Percentiles rank a stretch among this genome's conserved stretches.
These are phyloP conservation scores for Ceratocystis alfenasii DNA, from an alignment of 2,329 filamentous ascomycete species.

Conservation along the genomic window DNA sequence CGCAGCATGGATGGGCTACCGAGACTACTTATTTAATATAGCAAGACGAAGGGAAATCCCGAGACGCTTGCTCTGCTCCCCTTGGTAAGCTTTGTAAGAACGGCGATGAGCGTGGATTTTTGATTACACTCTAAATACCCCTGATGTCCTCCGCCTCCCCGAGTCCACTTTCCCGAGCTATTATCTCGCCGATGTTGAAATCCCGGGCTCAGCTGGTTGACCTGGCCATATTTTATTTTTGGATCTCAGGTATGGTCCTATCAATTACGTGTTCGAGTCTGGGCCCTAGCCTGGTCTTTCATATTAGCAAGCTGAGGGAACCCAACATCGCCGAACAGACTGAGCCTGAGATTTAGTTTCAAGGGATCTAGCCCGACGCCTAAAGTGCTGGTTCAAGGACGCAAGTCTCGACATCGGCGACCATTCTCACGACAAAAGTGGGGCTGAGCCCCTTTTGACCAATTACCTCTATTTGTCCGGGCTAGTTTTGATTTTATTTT, in stretches of 20 bases:
- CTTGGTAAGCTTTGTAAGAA: neutral
- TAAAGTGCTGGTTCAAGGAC: neutral
- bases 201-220: neutral
- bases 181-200: neutral
- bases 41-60: neutral
- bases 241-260: too few relatives aligned
- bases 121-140: neutral
- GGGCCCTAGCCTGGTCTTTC: too few relatives aligned
- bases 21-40: neutral
- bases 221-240: too few relatives aligned
- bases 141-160: neutral
- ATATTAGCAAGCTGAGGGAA: too few relatives aligned
- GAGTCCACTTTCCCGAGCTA: neutral
- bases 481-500: neutral
- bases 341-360: neutral
- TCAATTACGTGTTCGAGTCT: too few relatives aligned
- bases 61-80: neutral
- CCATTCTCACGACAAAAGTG: neutral
- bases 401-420: neutral
- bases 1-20: neutral
- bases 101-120: neutral
- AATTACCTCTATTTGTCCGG: too few relatives aligned
- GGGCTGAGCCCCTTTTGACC: neutral
- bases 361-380: neutral
- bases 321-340: neutral